These are phyloP conservation scores for Annulohypoxylon nitens DNA, from an alignment of 495 filamentous ascomycete genomes.

Conservation along the genomic window DNA sequence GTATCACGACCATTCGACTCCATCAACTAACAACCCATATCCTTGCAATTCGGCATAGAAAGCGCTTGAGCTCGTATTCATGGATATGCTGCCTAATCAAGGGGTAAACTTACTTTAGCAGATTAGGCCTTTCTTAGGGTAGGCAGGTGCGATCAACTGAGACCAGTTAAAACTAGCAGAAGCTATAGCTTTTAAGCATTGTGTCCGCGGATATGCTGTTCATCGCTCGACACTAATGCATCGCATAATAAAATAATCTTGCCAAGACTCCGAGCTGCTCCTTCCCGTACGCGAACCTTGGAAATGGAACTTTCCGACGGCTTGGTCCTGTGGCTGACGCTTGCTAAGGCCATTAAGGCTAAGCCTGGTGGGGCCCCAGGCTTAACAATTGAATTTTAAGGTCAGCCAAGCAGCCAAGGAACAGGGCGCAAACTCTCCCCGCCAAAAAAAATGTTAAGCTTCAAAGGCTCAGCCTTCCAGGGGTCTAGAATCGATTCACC, in stretches of 20 bases:
- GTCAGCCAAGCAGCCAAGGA: background rate
- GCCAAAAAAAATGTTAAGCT: background rate
- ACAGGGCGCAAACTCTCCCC: background rate
- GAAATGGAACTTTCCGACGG: constrained; percentile 3
- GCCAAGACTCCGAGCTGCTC: background rate
- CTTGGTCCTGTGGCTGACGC: constrained; percentile 3
- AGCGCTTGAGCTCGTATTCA: background rate
- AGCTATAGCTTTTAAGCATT: background rate
- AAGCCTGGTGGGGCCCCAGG: background rate
- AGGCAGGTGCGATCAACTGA: background rate
- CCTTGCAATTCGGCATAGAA: background rate
- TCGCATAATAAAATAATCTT: background rate
- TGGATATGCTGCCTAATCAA: background rate
- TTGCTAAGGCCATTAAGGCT: constrained; percentile 1
- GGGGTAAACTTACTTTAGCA: background rate
- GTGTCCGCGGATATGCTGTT: too few species aligned
- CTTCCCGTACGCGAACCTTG: background rate
- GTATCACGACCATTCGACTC: background rate
- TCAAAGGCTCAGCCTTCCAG: constrained; percentile 12
- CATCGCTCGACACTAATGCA: background rate
- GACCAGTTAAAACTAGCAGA: background rate
- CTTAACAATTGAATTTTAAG: background rate
- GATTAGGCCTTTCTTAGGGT: background rate
- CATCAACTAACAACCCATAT: background rate
- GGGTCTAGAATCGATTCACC: background rate